A percentile compares a stretch with the other conserved stretches of the same genome.
Conservation (phyloP, 805 yeast species). For the Kodamaea kakaduensis region DNA sequence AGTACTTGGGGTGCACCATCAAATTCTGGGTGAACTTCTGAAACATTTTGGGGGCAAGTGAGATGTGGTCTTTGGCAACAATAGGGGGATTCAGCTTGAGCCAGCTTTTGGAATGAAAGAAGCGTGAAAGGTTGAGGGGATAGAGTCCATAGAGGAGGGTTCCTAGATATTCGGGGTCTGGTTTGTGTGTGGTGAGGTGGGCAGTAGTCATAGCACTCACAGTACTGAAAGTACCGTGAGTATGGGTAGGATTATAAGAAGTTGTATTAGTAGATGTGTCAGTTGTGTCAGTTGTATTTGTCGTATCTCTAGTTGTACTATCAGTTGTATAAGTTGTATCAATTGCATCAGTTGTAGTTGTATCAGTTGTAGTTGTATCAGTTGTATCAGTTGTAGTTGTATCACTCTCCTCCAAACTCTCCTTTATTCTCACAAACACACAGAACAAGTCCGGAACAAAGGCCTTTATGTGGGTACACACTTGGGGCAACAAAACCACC, state of each 20-base stretch:
- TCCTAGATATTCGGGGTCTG: constrained; percentile 14
- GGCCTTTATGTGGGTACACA: constrained; percentile 29
- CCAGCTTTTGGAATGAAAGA: constrained; percentile 32
- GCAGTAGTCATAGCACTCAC: too few relatives aligned
- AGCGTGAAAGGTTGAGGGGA: constrained; percentile 46
- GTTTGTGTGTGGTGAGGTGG: too few relatives aligned
- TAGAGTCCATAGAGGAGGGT: constrained; percentile 55
- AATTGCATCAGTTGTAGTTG: too few relatives aligned
- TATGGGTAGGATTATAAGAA: too few relatives aligned
- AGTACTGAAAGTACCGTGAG: too few relatives aligned
- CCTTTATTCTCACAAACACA: constrained; percentile 29
- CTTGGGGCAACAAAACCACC: constrained; percentile 40
- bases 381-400: too few relatives aligned
- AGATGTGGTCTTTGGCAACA: constrained; percentile 1
- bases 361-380: too few relatives aligned
- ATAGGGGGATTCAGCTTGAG: constrained; percentile 5
- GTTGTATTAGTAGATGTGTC: too few relatives aligned
- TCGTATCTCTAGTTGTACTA: too few relatives aligned
- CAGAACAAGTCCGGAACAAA: constrained; percentile 41
- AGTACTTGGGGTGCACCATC: constrained; percentile 47
- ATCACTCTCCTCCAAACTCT: too few relatives aligned
- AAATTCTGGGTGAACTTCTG: constrained; percentile 29
- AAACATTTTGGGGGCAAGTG: constrained; percentile 14
- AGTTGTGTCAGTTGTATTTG: too few relatives aligned
- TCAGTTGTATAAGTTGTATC: too few relatives aligned